A percentile compares a stretch with the other conserved stretches of the same genome.
Evolutionary conservation across 2,329 filamentous ascomycete species (phyloP).

Genomic region (Hypomyces perniciosus): DNA sequence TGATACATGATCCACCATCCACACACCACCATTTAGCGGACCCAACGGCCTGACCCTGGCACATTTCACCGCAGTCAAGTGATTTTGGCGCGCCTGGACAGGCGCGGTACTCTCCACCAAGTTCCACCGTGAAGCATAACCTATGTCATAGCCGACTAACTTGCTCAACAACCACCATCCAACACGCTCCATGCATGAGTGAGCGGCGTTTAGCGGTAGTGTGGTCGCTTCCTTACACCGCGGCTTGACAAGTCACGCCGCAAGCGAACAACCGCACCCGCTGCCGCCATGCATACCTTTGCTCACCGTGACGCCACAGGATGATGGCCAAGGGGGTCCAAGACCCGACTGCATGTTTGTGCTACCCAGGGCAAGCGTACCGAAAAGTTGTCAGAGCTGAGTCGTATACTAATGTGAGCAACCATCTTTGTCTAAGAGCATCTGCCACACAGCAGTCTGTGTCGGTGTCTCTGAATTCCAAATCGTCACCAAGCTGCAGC

Average conservation of each 20-base stretch:
- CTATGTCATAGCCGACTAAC: background rate
- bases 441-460: background rate
- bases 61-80: slow-evolving; percentile 27
- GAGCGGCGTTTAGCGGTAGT: slow-evolving; percentile 12
- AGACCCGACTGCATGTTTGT: background rate
- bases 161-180: slow-evolving; percentile 7
- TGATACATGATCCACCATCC: background rate
- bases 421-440: background rate
- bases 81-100: slow-evolving; percentile 15
- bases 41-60: slow-evolving; percentile 18
- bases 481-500: background rate
- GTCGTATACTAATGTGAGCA: background rate
- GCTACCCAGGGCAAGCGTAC: background rate
- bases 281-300: background rate
- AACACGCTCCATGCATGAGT: slow-evolving; percentile 20
- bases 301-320: background rate
- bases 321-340: background rate
- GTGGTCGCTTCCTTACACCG: background rate
- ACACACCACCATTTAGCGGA: slow-evolving; percentile 2
- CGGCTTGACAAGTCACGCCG: background rate
- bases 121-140: background rate
- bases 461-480: background rate
- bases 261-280: background rate
- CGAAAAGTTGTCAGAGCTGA: background rate
- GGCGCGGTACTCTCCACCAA: too few species aligned